Evolutionary conservation across 2,329 filamentous ascomycete genomes (phyloP).

Genomic region (Phyllosticta paracitricarpa): DNA sequence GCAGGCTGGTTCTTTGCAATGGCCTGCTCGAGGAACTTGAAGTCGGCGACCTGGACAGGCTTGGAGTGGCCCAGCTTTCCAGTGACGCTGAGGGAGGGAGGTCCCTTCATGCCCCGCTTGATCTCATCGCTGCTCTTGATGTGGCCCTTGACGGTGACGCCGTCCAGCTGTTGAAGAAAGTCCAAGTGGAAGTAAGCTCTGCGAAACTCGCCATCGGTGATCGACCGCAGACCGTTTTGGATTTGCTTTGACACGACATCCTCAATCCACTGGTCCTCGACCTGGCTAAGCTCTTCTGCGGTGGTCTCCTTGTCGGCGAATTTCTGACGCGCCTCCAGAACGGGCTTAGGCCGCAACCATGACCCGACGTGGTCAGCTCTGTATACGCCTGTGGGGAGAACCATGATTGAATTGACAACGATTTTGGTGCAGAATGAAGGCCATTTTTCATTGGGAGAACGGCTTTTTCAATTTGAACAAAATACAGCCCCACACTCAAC

Average conservation of each 20-base stretch:
- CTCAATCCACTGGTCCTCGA: slow-evolving; percentile 43
- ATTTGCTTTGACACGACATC: slow-evolving; percentile 41
- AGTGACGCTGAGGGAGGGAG: slow-evolving; percentile 45
- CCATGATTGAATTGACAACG: slow-evolving; percentile 18
- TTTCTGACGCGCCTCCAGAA: slow-evolving; percentile 41
- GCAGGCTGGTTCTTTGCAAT: slow-evolving; percentile 30
- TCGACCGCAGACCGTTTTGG: slow-evolving; percentile 37
- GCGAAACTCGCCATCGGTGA: slow-evolving; percentile 49
- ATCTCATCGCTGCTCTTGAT: slow-evolving; percentile 35
- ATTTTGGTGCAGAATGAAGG: neutral
- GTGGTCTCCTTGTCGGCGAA: slow-evolving; percentile 35
- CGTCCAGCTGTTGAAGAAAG: slow-evolving; percentile 45
- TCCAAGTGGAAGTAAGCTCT: slow-evolving; percentile 50
- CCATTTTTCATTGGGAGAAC: neutral
- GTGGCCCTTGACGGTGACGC: slow-evolving; percentile 42
- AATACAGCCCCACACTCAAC: neutral
- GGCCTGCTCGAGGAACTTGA: slow-evolving; percentile 41
- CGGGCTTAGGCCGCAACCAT: slow-evolving; percentile 41
- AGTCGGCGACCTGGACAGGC: slow-evolving; percentile 48
- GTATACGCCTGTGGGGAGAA: slow-evolving; percentile 30
- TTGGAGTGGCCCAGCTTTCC: slow-evolving; percentile 44
- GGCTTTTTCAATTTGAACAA: neutral
- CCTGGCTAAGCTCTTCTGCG: slow-evolving; percentile 35
- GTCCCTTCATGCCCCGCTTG: slow-evolving; percentile 35
- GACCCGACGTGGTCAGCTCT: slow-evolving; percentile 48